Evolutionary conservation across 2,329 filamentous ascomycete species (phyloP), one percentile per base, ranked within the genome.

Genomic region (Nemania abortiva): DNA sequence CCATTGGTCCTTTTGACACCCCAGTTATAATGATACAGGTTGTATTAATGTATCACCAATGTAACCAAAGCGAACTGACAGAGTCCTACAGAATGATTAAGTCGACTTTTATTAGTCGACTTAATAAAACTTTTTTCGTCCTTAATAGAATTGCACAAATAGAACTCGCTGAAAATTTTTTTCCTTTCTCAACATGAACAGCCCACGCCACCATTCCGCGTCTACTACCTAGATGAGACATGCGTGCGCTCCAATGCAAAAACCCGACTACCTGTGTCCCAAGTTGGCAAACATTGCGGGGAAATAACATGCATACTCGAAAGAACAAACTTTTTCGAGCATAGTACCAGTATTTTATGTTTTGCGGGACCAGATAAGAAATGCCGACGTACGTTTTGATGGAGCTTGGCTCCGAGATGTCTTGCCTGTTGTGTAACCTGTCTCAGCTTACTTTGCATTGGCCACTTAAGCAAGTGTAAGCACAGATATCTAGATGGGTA

Each of bases 401-500:
- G 6, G 47, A 27, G 15, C 31, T 56, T 45, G 55, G 37, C 15
- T 37, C 20, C 37, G 15, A 54, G 18, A 58, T 39, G 37, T 42
- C 24, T 50, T 34, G 3, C 34, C 20, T 31, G 60, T 37, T 59
- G 60, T 68, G 61, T 64, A 68, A 65, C 60, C 15, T 42, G 11
- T 15, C 37, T 37, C 39, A 52, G 54, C 59, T 68, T 37, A 67
- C 31, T n/a, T 56, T 53, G 58, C 45, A 53, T 54, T 9, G 6
- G 27, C 49, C 20, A 18, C 52, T 59, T 59, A 42, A 56, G 50
- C 31, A n/a, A 53, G 15, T 42, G 20, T 15, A 13, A 27, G 13
- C 22, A 55, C 61, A 53, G 45, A 45, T 42, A 18, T 18, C 39
- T 5, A n/a, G n/a, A 47, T 27, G 27, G n/a, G 45, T 24, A 24